Percentiles rank a stretch among this genome's conserved stretches.
phyloP scores from a whole-genome alignment of 2,329 filamentous ascomycete species.

The Penicillium sp. region DNA sequence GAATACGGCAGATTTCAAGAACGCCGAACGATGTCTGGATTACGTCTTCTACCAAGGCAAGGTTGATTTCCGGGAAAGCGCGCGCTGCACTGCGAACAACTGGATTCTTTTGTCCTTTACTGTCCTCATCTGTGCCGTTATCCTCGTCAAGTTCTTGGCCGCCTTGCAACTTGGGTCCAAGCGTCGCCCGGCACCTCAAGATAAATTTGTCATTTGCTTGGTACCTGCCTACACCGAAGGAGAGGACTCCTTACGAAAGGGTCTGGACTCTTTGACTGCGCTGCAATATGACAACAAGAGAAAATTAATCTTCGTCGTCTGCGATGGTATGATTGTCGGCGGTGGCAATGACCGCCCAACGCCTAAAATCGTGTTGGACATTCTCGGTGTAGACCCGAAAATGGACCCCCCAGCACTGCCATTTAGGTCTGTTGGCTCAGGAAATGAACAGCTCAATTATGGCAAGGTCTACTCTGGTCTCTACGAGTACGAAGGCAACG shows the following conservation, averaged over 20 bases:
- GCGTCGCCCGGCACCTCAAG: slow-evolving; percentile 78
- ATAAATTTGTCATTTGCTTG: slow-evolving; percentile 98
- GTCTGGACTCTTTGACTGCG: slow-evolving; percentile 87
- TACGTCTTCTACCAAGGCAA: slow-evolving; percentile 78
- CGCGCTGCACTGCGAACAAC: slow-evolving; percentile 80
- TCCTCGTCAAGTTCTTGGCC: slow-evolving; percentile 81
- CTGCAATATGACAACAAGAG: slow-evolving; percentile 97
- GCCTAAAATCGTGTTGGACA: slow-evolving; percentile 90
- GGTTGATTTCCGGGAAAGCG: slow-evolving; percentile 71
- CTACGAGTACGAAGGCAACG: slow-evolving; percentile 95
- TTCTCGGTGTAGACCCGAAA: slow-evolving; percentile 93
- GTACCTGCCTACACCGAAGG: slow-evolving; percentile 97
- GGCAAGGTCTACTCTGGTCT: slow-evolving; percentile 97
- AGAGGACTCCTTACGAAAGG: slow-evolving; percentile 88
- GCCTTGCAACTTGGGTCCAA: slow-evolving; percentile 92
- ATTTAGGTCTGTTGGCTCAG: slow-evolving; percentile 86
- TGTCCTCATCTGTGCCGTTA: slow-evolving; percentile 73
- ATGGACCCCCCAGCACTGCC: slow-evolving; percentile 89
- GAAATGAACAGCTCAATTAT: slow-evolving; percentile 91
- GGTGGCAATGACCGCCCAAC: slow-evolving; percentile 96
- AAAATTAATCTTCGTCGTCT: slow-evolving; percentile 86
- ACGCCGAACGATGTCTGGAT: slow-evolving; percentile 73
- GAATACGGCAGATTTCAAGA: slow-evolving; percentile 46
- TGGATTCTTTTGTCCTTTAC: slow-evolving; percentile 84
- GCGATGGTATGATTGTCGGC: slow-evolving; percentile 99